phyloP scores from a whole-genome alignment of 2,329 filamentous ascomycete genomes.

The Zalaria sp. region DNA sequence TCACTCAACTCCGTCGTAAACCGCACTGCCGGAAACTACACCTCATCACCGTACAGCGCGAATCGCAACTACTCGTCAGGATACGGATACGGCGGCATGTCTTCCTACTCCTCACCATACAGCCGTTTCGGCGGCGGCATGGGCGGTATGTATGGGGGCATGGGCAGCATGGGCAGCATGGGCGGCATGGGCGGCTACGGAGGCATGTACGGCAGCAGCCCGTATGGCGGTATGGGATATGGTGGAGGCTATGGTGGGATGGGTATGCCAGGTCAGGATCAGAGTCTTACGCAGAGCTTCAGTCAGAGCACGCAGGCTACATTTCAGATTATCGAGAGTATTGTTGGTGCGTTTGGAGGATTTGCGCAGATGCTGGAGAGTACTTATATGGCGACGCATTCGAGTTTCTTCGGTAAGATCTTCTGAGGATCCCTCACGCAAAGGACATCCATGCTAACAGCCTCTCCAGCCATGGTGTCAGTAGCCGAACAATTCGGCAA shows the following conservation, averaged over 20 bases:
- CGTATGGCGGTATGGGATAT: slow-evolving; percentile 17
- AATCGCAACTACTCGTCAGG: slow-evolving; percentile 35
- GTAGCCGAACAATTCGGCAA: slow-evolving; percentile 96
- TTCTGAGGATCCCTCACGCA: no score
- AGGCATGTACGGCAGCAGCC: slow-evolving; percentile 15
- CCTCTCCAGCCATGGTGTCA: slow-evolving; percentile 71
- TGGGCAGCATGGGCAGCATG: slow-evolving; percentile 34
- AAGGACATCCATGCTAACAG: neutral
- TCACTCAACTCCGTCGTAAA: slow-evolving; percentile 69
- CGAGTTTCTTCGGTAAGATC: slow-evolving; percentile 83
- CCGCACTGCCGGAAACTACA: slow-evolving; percentile 72
- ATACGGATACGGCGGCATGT: slow-evolving; percentile 33
- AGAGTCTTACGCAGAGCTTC: slow-evolving; percentile 90
- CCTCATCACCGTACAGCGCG: slow-evolving; percentile 29
- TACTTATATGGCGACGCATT: slow-evolving; percentile 99
- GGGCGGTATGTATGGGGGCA: slow-evolving; percentile 24
- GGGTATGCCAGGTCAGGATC: slow-evolving; percentile 66
- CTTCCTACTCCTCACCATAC: slow-evolving; percentile 41
- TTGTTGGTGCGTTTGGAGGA: slow-evolving; percentile 90
- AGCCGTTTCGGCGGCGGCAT: slow-evolving; percentile 34
- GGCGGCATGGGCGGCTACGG: slow-evolving; percentile 16
- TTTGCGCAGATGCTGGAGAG: slow-evolving; percentile 99
- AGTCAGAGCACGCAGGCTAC: slow-evolving; percentile 90
- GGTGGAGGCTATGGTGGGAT: slow-evolving; percentile 15
- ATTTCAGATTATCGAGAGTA: slow-evolving; percentile 95